Evolutionary conservation across 306 rosid genomes (phyloP).

Genomic region (Medicago lupulina): DNA sequence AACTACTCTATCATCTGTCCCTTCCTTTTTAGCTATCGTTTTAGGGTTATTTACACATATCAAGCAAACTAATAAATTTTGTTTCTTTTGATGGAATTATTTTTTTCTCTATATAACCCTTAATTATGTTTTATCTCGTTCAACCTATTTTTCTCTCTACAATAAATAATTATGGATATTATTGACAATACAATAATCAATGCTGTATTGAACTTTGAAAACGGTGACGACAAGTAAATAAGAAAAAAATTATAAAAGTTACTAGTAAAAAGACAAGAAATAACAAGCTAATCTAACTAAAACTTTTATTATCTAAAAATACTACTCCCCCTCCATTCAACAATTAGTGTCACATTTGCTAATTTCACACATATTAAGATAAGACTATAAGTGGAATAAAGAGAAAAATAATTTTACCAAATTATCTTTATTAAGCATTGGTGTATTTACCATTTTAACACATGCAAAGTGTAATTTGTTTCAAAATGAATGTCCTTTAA

Average conservation of each 20-base stretch:
- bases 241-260: background rate
- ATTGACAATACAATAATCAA: background rate
- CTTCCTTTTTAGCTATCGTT: too few species aligned
- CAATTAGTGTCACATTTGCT: background rate
- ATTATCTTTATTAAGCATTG: background rate
- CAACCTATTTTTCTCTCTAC: background rate
- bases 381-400: background rate
- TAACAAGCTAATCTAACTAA: background rate
- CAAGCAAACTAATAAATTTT: background rate
- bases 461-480: background rate
- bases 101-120: background rate
- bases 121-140: background rate
- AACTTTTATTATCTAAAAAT: background rate
- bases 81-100: background rate
- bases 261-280: background rate
- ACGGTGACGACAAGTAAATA: background rate
- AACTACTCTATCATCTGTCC: background rate
- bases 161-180: background rate
- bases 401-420: background rate
- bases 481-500: too few species aligned
- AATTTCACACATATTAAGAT: background rate
- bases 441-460: background rate
- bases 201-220: background rate
- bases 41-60: background rate
- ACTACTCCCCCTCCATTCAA: background rate